Evolutionary conservation across 768 basidiomycete species (phyloP).

Genomic region (Amanita pseudoporphyria): DNA sequence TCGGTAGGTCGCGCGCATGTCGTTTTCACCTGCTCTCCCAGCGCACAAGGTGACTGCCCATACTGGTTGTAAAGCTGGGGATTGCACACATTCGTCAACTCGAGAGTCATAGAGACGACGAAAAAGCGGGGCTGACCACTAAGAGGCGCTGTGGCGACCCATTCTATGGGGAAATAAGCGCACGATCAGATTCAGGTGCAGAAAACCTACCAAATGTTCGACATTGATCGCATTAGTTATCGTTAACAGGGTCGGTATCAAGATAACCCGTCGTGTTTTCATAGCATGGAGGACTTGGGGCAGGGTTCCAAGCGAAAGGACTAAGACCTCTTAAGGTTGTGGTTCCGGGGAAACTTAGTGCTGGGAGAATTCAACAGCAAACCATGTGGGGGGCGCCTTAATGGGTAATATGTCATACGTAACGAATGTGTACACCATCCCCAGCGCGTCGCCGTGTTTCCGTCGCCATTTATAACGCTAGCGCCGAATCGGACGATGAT

Average conservation of each 20-base stretch:
- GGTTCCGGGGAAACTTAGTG: neutral
- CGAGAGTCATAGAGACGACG: neutral
- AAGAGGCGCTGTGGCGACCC: neutral
- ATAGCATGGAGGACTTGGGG: neutral
- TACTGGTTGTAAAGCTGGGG: neutral
- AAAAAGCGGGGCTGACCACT: neutral
- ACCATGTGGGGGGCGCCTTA: neutral
- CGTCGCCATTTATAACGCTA: too few species aligned
- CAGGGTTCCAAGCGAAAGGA: too few species aligned
- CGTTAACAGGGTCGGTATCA: neutral
- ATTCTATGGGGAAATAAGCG: neutral
- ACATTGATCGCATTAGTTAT: neutral
- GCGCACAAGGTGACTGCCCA: constrained; percentile 1
- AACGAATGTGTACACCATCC: neutral
- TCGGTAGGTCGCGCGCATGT: neutral
- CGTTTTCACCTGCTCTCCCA: neutral
- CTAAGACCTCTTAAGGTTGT: neutral
- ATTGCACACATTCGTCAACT: neutral
- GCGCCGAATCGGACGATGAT: too few species aligned
- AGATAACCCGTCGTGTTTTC: neutral
- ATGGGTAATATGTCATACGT: neutral
- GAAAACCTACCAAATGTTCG: neutral
- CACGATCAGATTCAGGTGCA: too few species aligned
- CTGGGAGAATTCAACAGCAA: neutral
- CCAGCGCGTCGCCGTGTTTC: too few species aligned